A percentile compares a stretch with the other conserved stretches of the same genome.
Evolutionary conservation across 495 filamentous ascomycete genomes (phyloP).

Genomic region (Aspergillus mulundensis): DNA sequence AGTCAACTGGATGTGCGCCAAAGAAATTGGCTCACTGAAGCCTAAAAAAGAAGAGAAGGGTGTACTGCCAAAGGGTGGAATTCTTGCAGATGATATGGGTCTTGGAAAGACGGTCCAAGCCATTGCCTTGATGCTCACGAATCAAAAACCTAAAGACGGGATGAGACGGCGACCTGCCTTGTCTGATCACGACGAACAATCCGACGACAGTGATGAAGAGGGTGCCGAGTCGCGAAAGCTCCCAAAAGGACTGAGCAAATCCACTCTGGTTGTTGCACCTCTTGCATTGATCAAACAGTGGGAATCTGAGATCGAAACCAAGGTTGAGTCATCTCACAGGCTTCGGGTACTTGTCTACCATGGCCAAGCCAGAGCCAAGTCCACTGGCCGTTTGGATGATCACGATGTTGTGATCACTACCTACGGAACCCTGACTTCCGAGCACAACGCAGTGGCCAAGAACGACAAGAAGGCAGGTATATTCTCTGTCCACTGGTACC

Average conservation of each 20-base stretch:
- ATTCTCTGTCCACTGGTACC: slow-evolving; percentile 91
- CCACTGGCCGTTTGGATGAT: slow-evolving; percentile 63
- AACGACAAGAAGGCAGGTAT: slow-evolving; percentile 67
- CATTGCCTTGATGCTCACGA: slow-evolving; percentile 78
- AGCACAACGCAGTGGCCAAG: slow-evolving; percentile 65
- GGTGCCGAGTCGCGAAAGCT: slow-evolving; percentile 54
- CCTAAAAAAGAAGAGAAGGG: slow-evolving; percentile 68
- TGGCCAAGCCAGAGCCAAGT: slow-evolving; percentile 77
- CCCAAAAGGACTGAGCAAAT: slow-evolving; percentile 59
- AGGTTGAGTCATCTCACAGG: slow-evolving; percentile 61
- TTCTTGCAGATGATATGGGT: slow-evolving; percentile 92
- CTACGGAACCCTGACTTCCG: slow-evolving; percentile 89
- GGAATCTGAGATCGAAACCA: slow-evolving; percentile 85
- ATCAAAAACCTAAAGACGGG: slow-evolving; percentile 61
- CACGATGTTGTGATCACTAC: slow-evolving; percentile 98
- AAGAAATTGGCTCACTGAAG: slow-evolving; percentile 76
- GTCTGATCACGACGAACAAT: slow-evolving; percentile 21
- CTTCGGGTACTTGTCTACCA: slow-evolving; percentile 86
- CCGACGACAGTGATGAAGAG: slow-evolving; percentile 19
- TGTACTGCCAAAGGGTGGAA: slow-evolving; percentile 78
- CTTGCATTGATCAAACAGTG: slow-evolving; percentile 95
- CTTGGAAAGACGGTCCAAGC: slow-evolving; percentile 92
- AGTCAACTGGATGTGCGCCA: slow-evolving; percentile 86
- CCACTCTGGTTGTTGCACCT: slow-evolving; percentile 90
- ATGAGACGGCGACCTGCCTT: slow-evolving; percentile 19